Conservation (phyloP, 148 eudicot species). For the Silene uniflora region DNA sequence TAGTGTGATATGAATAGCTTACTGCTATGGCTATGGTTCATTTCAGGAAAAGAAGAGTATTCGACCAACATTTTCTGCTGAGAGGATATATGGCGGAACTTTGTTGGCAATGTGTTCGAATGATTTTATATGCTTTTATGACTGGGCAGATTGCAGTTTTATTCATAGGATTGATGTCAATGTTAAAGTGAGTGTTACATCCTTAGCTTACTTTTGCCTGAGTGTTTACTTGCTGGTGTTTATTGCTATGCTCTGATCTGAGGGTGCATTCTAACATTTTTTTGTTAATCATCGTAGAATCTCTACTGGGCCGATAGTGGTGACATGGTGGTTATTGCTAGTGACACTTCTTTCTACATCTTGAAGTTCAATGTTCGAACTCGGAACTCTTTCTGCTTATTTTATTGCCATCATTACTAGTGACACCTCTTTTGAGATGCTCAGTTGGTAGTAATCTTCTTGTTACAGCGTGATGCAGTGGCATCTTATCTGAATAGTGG, state of each 20-base stretch:
- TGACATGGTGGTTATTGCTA: constrained; percentile 92
- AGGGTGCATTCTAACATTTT: not conserved
- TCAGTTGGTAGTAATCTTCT: constrained; percentile 6
- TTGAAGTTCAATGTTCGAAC: constrained; percentile 69
- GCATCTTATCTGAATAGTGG: constrained; percentile 83
- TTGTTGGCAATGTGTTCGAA: constrained; percentile 93
- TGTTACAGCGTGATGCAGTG: constrained; percentile 84
- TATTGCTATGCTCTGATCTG: constrained; percentile 6
- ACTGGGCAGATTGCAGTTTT: constrained; percentile 96
- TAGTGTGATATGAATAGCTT: constrained; percentile 8
- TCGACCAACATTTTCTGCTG: constrained; percentile 93
- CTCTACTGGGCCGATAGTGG: constrained; percentile 99
- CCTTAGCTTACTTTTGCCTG: not conserved
- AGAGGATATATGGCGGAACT: constrained; percentile 82
- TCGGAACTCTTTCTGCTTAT: not conserved
- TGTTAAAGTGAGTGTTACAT: constrained; percentile 65
- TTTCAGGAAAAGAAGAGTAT: constrained; percentile 94
- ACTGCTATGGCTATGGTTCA: constrained; percentile 12
- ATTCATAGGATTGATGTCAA: constrained; percentile 89
- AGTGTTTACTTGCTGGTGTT: not conserved
- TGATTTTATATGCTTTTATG: constrained; percentile 96
- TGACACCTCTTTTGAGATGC: not conserved
- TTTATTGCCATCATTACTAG: not conserved
- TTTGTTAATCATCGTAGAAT: constrained; percentile 45
- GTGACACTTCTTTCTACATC: constrained; percentile 93